Base-by-base conservation (phyloP, 371 early-diverging fungal genomes). In the Lichtheimia ornata region DNA sequence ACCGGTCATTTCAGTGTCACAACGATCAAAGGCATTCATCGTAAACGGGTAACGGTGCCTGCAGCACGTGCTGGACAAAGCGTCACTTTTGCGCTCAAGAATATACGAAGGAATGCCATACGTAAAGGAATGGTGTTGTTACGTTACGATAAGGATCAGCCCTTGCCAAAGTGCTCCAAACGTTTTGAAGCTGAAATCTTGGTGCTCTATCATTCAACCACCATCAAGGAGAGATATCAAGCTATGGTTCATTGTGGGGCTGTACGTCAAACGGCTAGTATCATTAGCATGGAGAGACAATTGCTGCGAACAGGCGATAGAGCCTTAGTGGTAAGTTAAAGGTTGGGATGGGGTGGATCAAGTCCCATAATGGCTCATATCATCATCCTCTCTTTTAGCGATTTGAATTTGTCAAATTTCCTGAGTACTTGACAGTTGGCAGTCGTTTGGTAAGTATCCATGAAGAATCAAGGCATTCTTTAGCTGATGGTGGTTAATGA, bases 241-340 rank as follows among this genome's bases (percentile, higher is more conserved):
- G 95, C 97, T 3, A 96, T 96, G 95, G 73, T 96, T 42, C 95
- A 96, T 66, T 94, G 93, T 61, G 94, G 95, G 0, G 84, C 91
- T 15, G 93, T 96, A 0, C 79, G 95, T 7, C 96, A 96, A 72
- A 93, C 97, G 0, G 97, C 93, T 0, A 81, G 89, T 49, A 94
- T 96, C 22, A 67, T 87, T n/a, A 83, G 84, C 3, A 83, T 90
- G 75, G 88, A 92, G 55, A 80, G 86, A 27, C 70, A 69, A 47
- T 82, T 93, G 13, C 71, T 96, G 58, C 79, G 97, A 14, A 95
- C 97, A 0, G 96, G 97, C 1, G 95, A 96, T 66, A 77, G 95
- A 2, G 94, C 95, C 0, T 69, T 76, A 22, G 94, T 96, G 45
- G 79, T 88, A 74, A 71, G 71, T 30, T 2, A 20, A 40, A 40